These are phyloP conservation scores for Bolboschoenus planiculmis DNA, from an alignment of 176 grass and related monocot genomes.

Conservation along the genomic window DNA sequence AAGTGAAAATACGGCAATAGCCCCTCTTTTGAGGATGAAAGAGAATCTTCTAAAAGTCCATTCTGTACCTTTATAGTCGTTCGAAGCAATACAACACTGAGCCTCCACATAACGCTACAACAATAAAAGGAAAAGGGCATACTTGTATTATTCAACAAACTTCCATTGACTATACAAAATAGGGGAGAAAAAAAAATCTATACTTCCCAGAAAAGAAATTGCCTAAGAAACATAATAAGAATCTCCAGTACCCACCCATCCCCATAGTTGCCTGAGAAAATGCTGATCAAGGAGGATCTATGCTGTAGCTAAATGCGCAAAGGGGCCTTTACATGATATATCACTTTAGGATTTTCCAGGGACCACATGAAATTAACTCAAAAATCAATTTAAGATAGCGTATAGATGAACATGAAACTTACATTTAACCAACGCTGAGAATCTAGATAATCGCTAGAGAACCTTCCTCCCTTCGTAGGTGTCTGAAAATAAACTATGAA, in stretches of 20 bases:
- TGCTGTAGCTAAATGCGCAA: background rate
- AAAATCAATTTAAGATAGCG: constrained; percentile 5
- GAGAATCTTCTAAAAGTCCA: background rate
- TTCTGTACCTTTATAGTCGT: constrained; percentile 89
- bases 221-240: background rate
- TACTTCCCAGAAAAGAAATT: background rate
- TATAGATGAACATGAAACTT: constrained; percentile 31
- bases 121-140: constrained; percentile 22
- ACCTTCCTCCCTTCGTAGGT: constrained; percentile 56
- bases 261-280: background rate
- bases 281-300: background rate
- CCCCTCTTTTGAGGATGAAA: background rate
- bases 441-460: constrained; percentile 52
- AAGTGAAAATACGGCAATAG: background rate
- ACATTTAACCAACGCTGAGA: constrained; percentile 83
- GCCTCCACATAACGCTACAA: constrained; percentile 90
- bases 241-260: background rate
- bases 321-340: background rate
- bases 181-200: background rate
- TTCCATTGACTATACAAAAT: background rate
- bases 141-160: background rate
- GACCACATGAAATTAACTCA: background rate
- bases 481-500: constrained; percentile 40
- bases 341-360: background rate
- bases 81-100: constrained; percentile 86